Evolutionary conservation across 495 filamentous ascomycete species (phyloP), one percentile per base, ranked within the genome.

Genomic region (Hypoxylon fuscum): DNA sequence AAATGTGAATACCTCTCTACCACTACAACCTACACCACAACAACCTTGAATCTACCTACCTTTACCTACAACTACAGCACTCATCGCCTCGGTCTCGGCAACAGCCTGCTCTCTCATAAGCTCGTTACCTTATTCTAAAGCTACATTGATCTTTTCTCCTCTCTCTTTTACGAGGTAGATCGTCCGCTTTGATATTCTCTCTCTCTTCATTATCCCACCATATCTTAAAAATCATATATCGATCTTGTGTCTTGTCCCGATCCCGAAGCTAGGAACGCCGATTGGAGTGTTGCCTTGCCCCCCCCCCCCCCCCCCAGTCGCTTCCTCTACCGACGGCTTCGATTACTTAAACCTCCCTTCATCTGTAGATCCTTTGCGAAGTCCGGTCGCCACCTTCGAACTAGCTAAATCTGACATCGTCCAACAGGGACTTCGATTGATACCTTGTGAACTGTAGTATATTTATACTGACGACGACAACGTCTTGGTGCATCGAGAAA

Each of bases 331-430:
- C 52, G 29, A 22, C 55, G 40, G 44, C 44, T 14, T 49, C 62
- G 50, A 65, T 52, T 65, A 56, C 62, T 65, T 38, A 56, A 65
- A 51, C 40, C 17, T 56, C 45, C n/a, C 40, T 53, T 15, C 47
- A 22, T 18, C 22, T 25, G 56, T 60, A 66, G 57, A 60, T 61
- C 51, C 29, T 42, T 17, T 48, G 22, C 63, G 47, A 61, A 38
- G 8, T 40, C 46, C 17, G 9, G n/a, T 65, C 51, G 62, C 62
- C 55, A 65, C 55, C 55, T 9, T 45, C 55, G 55, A n/a, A 65
- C 25, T 42, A 65, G 25, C n/a, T 18, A 38, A 47, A 46, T 46
- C 17, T 53, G 25, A 56, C 45, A 42, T 61, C 51, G 5, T 46
- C 32, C 51, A 29, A 27, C 11, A 47, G 44, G 27, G 51, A 52